These are phyloP conservation scores for Hydrangea macrophylla DNA, from an alignment of 148 eudicot species.

Conservation along the genomic window DNA sequence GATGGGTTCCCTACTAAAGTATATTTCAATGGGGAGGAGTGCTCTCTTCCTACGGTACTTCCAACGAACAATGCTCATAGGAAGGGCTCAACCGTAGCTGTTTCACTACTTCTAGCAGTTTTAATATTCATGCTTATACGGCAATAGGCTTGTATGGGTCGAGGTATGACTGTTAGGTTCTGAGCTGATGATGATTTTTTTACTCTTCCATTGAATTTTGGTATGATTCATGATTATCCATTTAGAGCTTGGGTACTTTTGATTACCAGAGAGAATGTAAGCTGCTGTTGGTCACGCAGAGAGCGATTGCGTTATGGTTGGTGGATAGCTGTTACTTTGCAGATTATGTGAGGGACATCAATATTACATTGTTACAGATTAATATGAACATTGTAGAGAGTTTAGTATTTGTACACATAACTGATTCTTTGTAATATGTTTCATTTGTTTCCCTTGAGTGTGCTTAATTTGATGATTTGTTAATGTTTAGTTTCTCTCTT, in stretches of 20 bases:
- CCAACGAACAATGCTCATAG: constrained; percentile 38
- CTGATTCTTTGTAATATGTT: constrained; percentile 2
- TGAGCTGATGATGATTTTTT: constrained; percentile 24
- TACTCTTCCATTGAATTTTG: constrained; percentile 31
- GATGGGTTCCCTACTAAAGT: constrained; percentile 70
- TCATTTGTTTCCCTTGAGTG: background rate
- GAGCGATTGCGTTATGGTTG: background rate
- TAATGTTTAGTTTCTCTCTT: background rate
- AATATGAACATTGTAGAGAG: background rate
- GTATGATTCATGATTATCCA: background rate
- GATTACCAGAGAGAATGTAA: background rate
- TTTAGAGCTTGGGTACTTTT: background rate
- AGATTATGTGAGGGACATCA: constrained; percentile 6
- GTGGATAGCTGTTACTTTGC: constrained; percentile 3
- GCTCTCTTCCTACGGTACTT: constrained; percentile 53
- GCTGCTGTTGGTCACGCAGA: background rate
- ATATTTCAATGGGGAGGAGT: constrained; percentile 75
- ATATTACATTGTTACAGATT: background rate
- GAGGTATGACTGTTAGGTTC: constrained; percentile 9
- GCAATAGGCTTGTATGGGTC: constrained; percentile 17
- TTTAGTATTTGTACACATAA: constrained; percentile 4
- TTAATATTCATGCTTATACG: constrained; percentile 33
- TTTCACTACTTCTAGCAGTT: constrained; percentile 31
- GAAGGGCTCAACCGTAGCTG: constrained; percentile 15
- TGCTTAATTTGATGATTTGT: background rate